A percentile compares a stretch with the other conserved stretches of the same genome.
Conservation (phyloP, 2,329 filamentous ascomycete genomes). For the Ascocoryne sarcoides region DNA sequence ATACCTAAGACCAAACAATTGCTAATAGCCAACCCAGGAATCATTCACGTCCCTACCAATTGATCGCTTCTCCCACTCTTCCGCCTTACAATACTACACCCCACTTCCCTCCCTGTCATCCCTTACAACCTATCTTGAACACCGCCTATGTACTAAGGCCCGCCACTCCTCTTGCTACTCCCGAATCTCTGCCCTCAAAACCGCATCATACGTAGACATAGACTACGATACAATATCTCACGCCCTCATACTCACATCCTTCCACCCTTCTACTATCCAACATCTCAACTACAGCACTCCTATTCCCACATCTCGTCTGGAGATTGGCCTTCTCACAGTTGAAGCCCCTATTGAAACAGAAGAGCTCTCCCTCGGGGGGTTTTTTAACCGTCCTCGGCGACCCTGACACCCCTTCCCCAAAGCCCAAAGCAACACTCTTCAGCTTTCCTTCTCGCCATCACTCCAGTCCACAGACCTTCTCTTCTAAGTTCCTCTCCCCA, state of each 20-base stretch:
- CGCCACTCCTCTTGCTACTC: constrained; percentile 41
- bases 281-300: constrained; percentile 20
- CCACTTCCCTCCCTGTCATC: constrained; percentile 46
- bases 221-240: constrained; percentile 65
- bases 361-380: constrained; percentile 68
- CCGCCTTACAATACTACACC: constrained; percentile 64
- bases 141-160: constrained; percentile 39
- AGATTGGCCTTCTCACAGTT: constrained; percentile 69
- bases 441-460: constrained; percentile 76
- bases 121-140: constrained; percentile 45
- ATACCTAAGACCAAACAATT: constrained; percentile 4
- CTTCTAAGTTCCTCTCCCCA: constrained; percentile 55
- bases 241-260: constrained; percentile 53
- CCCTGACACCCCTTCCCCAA: constrained; percentile 38
- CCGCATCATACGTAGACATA: constrained; percentile 62
- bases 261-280: constrained; percentile 43
- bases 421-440: constrained; percentile 70
- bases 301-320: constrained; percentile 47
- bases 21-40: constrained; percentile 29
- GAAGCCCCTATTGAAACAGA: constrained; percentile 58
- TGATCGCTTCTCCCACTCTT: constrained; percentile 51
- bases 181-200: constrained; percentile 36
- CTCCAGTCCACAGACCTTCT: constrained; percentile 46
- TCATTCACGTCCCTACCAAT: constrained; percentile 55
- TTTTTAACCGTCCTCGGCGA: constrained; percentile 71